Conservation (phyloP, 768 basidiomycete genomes). For the Amanita inopinata region DNA sequence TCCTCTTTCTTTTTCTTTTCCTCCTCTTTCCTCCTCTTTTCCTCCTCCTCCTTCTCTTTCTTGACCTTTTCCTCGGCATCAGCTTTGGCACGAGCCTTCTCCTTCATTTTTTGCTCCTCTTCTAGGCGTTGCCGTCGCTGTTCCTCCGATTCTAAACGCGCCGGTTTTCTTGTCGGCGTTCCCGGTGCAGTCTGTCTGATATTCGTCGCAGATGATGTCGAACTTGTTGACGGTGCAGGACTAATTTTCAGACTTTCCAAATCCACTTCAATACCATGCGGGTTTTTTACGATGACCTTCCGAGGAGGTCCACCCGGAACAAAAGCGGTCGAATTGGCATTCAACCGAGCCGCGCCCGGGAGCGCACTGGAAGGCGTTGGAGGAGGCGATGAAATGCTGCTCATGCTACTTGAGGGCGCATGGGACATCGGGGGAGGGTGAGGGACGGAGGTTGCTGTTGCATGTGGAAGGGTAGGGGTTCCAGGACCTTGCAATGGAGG, state of each 20-base stretch:
- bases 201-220: conserved; percentile 25
- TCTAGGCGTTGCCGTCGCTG: conserved; percentile 30
- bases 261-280: conserved; percentile 57
- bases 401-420: conserved; percentile 35
- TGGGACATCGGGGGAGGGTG: conserved; percentile 39
- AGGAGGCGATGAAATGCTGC: conserved; percentile 51
- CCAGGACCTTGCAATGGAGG: conserved; percentile 48
- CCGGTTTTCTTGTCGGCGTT: conserved; percentile 27
- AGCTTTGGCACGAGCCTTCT: conserved; percentile 13
- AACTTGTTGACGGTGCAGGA: conserved; percentile 28
- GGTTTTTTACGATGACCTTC: conserved; percentile 48
- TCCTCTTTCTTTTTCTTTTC: conserved; percentile 21
- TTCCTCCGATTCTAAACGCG: conserved; percentile 58
- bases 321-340: conserved; percentile 56
- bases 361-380: conserved; percentile 52
- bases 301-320: conserved; percentile 41
- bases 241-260: conserved; percentile 44
- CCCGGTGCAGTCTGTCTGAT: conserved; percentile 30
- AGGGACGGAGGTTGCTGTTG: conserved; percentile 36
- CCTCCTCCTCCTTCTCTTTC: conserved; percentile 16
- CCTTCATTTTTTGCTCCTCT: conserved; percentile 25
- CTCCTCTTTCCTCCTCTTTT: conserved; percentile 44
- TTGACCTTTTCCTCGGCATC: conserved; percentile 13
- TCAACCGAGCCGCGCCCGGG: conserved; percentile 38
- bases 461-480: conserved; percentile 60